Evolutionary conservation across 2,329 filamentous ascomycete species (phyloP).

Genomic region (Pestalotiopsis sp.): DNA sequence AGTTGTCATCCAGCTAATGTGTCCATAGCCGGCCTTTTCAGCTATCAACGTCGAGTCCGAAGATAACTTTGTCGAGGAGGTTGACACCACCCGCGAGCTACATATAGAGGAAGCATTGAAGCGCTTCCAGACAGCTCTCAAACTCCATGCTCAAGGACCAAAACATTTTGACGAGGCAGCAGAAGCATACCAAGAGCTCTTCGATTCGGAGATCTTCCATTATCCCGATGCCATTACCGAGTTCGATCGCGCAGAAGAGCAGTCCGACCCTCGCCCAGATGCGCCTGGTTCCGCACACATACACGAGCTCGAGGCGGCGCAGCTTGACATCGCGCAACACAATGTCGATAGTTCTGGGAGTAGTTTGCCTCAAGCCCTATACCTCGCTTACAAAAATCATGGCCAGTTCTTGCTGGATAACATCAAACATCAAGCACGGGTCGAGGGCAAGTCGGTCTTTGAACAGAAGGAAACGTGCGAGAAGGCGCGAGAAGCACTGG

Average conservation of each 20-base stretch:
- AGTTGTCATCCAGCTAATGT: slow-evolving; percentile 7
- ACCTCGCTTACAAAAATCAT: slow-evolving; percentile 93
- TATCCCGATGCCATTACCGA: slow-evolving; percentile 87
- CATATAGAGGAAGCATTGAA: slow-evolving; percentile 97
- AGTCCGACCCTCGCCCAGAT: slow-evolving; percentile 50
- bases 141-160: slow-evolving; percentile 86
- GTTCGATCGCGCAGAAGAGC: slow-evolving; percentile 70
- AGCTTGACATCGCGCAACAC: slow-evolving; percentile 39
- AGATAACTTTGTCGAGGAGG: slow-evolving; percentile 84
- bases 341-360: slow-evolving; percentile 76
- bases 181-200: slow-evolving; percentile 81
- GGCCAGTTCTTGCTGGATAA: slow-evolving; percentile 88
- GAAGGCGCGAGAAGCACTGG: slow-evolving; percentile 49
- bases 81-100: slow-evolving; percentile 94
- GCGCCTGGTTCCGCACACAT: slow-evolving; percentile 50
- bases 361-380: slow-evolving; percentile 85
- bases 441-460: slow-evolving; percentile 33
- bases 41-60: slow-evolving; percentile 95
- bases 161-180: slow-evolving; percentile 74
- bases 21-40: slow-evolving; percentile 68
- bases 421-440: slow-evolving; percentile 55
- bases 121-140: slow-evolving; percentile 88
- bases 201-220: slow-evolving; percentile 90
- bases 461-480: slow-evolving; percentile 38
- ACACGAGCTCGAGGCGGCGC: slow-evolving; percentile 53